These are phyloP conservation scores for Bryum argenteum DNA, from an alignment of 225 moss, liverwort and hornwort genomes.

Conservation along the genomic window DNA sequence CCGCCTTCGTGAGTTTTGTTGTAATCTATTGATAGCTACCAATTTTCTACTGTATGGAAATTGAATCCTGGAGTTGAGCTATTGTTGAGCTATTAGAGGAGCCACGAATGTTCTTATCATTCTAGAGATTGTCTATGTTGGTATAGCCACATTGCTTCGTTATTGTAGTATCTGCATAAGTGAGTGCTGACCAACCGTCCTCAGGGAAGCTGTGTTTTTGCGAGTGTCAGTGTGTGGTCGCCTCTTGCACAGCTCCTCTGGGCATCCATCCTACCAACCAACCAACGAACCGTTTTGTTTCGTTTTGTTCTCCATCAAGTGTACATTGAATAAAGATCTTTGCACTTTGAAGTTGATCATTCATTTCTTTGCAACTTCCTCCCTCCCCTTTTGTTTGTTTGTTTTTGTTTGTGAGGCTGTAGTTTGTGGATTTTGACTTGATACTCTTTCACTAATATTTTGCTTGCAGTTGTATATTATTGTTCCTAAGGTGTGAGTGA, in stretches of 20 bases:
- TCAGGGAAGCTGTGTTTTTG: constrained; percentile 9
- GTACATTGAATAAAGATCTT: constrained; percentile 36
- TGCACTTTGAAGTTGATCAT: background rate
- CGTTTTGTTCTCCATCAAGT: constrained; percentile 18
- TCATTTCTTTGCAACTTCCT: too few species aligned
- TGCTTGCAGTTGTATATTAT: too few species aligned
- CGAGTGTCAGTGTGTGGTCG: constrained; percentile 38
- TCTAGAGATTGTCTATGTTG: background rate
- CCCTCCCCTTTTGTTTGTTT: background rate
- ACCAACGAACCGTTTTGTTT: constrained; percentile 6
- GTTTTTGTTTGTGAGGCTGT: too few species aligned
- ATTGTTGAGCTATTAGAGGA: constrained; percentile 34
- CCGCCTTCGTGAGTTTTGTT: constrained; percentile 24
- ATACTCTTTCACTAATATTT: too few species aligned
- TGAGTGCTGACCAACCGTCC: constrained; percentile 30
- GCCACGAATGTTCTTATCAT: constrained; percentile 2
- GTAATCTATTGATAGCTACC: constrained; percentile 27
- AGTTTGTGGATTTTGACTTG: too few species aligned
- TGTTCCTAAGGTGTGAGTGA: too few species aligned
- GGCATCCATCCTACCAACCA: background rate
- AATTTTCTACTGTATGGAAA: constrained; percentile 23
- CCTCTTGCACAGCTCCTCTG: constrained; percentile 21
- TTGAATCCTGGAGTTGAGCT: constrained; percentile 34
- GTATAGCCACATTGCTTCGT: background rate
- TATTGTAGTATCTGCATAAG: background rate